A percentile compares a stretch with the other conserved stretches of the same genome.
These are phyloP conservation scores for Fomitopsis betulina DNA, from an alignment of 1,284 basidiomycete genomes.

Conservation along the genomic window DNA sequence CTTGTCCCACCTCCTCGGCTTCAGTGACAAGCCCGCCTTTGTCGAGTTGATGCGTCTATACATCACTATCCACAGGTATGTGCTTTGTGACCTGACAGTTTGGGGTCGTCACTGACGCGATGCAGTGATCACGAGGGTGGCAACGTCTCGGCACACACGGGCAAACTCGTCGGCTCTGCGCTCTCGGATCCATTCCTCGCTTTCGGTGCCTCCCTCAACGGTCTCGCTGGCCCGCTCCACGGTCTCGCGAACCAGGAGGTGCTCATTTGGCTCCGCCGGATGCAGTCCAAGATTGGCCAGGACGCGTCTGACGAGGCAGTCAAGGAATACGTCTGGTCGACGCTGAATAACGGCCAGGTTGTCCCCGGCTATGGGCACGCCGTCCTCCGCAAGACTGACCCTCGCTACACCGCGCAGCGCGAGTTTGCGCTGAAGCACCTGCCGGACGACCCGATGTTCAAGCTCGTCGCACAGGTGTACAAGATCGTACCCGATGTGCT, in stretches of 20 bases:
- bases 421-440: conserved; percentile 92
- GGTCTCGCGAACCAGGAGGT: conserved; percentile 98
- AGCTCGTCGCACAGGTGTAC: conserved; percentile 91
- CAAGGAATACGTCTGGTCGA: conserved; percentile 91
- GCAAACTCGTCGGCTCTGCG: conserved; percentile 95
- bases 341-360: conserved; percentile 87
- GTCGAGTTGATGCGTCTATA: conserved; percentile 96
- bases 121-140: conserved; percentile 94
- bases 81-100: background rate
- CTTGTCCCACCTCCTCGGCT: conserved; percentile 89
- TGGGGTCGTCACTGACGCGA: background rate
- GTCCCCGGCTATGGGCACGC: conserved; percentile 97
- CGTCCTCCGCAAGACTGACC: conserved; percentile 96
- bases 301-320: conserved; percentile 81
- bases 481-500: conserved; percentile 92
- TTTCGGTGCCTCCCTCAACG: conserved; percentile 90
- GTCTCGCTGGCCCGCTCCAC: conserved; percentile 96
- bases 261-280: conserved; percentile 84
- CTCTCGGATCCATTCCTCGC: conserved; percentile 98
- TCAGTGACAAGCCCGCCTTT: conserved; percentile 85
- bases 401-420: conserved; percentile 93
- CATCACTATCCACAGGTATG: conserved; percentile 90
- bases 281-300: conserved; percentile 83
- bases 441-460: conserved; percentile 85
- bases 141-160: conserved; percentile 96